These are phyloP conservation scores for Lasiodiplodia theobromae DNA, from an alignment of 2,329 filamentous ascomycete genomes.

Conservation along the genomic window DNA sequence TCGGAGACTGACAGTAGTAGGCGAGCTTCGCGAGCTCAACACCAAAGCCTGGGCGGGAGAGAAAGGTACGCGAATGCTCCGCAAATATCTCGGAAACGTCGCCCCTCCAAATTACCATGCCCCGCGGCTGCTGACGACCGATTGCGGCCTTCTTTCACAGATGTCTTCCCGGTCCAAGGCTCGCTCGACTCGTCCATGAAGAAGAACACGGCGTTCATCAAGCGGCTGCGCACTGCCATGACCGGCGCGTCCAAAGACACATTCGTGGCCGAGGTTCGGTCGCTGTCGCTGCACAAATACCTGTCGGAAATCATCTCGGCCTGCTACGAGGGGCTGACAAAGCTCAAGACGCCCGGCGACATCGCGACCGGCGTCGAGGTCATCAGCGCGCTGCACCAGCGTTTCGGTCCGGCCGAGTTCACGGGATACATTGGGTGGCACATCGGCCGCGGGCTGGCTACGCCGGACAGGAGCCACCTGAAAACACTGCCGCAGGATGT, in stretches of 20 bases:
- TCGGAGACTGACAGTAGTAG: slow-evolving; percentile 56
- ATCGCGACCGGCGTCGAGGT: slow-evolving; percentile 92
- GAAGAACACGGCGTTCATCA: slow-evolving; percentile 98
- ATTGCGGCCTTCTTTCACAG: slow-evolving; percentile 54
- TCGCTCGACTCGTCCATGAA: slow-evolving; percentile 94
- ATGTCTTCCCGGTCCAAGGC: slow-evolving; percentile 77
- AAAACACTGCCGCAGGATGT: slow-evolving; percentile 82
- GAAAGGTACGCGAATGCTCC: slow-evolving; percentile 65
- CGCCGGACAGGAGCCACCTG: slow-evolving; percentile 83
- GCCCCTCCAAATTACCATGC: slow-evolving; percentile 25
- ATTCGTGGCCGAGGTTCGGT: slow-evolving; percentile 88
- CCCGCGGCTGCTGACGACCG: slow-evolving; percentile 35
- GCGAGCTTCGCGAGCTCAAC: slow-evolving; percentile 90
- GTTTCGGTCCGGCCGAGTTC: slow-evolving; percentile 89
- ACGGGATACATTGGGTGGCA: slow-evolving; percentile 93
- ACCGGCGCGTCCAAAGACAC: slow-evolving; percentile 79
- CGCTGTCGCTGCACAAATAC: slow-evolving; percentile 93
- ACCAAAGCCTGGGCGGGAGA: slow-evolving; percentile 88
- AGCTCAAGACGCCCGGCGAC: slow-evolving; percentile 89
- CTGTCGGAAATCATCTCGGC: slow-evolving; percentile 96
- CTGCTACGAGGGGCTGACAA: slow-evolving; percentile 92
- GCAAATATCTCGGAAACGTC: neutral
- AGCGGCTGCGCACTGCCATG: slow-evolving; percentile 89
- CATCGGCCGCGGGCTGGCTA: slow-evolving; percentile 87
- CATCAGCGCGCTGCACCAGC: slow-evolving; percentile 92